A percentile compares a stretch with the other conserved stretches of the same genome.
These are phyloP conservation scores for Oryza meridionalis DNA, from an alignment of 176 grass and related monocot genomes.

Conservation along the genomic window DNA sequence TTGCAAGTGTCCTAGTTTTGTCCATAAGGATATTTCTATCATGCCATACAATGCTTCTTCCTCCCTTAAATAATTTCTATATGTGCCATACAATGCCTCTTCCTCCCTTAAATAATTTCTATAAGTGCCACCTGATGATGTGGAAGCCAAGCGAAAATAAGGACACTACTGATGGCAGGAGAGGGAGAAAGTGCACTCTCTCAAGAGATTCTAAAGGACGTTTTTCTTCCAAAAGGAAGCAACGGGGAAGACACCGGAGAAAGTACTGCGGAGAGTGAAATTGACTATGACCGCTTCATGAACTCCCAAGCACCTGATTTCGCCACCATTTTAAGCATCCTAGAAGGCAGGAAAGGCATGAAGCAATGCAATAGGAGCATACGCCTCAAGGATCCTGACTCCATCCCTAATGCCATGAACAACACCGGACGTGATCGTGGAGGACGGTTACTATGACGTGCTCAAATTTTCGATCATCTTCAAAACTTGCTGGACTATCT, in stretches of 20 bases:
- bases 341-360: slow-evolving; percentile 28
- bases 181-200: background rate
- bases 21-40: no score
- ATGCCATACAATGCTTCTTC: no score
- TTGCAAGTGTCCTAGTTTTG: no score
- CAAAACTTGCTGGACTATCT: no score
- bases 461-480: slow-evolving; percentile 39
- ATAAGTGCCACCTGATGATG: slow-evolving; percentile 14
- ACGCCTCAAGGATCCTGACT: slow-evolving; percentile 47
- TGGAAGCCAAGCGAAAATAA: slow-evolving; percentile 15
- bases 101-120: background rate
- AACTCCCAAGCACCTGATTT: slow-evolving; percentile 17
- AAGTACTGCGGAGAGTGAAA: background rate
- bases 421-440: background rate
- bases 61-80: background rate
- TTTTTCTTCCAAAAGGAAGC: background rate
- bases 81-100: background rate
- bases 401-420: slow-evolving; percentile 39
- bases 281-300: background rate
- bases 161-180: background rate
- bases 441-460: slow-evolving; percentile 46
- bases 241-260: background rate
- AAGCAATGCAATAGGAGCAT: slow-evolving; percentile 26
- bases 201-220: background rate
- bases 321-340: slow-evolving; percentile 7